Evolutionary conservation across 1,284 basidiomycete genomes (phyloP).

Genomic region (Marasmius fiardii): DNA sequence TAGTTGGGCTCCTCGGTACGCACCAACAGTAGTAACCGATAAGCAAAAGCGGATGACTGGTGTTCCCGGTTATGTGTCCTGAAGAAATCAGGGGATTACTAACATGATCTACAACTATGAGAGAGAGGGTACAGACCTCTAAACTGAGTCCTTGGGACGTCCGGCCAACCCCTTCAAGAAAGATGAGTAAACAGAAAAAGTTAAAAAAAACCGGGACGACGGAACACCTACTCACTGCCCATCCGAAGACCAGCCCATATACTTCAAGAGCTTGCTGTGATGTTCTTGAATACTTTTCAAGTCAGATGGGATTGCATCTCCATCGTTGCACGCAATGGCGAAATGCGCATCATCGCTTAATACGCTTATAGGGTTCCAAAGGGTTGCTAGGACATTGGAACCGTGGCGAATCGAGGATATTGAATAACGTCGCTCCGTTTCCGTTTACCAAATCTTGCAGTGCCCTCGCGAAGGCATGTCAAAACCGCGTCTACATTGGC

Average conservation of each 20-base stretch:
- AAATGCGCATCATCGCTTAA: not conserved
- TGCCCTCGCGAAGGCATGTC: slow-evolving; percentile 13
- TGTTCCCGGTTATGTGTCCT: slow-evolving; percentile 15
- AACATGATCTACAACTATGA: not conserved
- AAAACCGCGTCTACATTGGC: too few species aligned
- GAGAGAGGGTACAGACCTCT: slow-evolving; percentile 2
- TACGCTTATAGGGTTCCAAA: not conserved
- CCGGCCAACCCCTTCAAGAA: slow-evolving; percentile 18
- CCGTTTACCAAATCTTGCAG: slow-evolving; percentile 17
- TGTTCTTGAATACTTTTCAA: not conserved
- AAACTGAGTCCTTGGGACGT: slow-evolving; percentile 14
- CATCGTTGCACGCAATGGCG: slow-evolving; percentile 4
- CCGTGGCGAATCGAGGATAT: slow-evolving; percentile 1
- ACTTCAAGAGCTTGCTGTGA: not conserved
- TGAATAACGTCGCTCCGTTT: slow-evolving; percentile 14
- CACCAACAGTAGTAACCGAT: slow-evolving; percentile 15
- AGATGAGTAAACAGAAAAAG: too few species aligned
- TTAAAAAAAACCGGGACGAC: too few species aligned
- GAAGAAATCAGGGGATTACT: not conserved
- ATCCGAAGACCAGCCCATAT: slow-evolving; percentile 12
- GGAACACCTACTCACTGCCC: slow-evolving; percentile 3
- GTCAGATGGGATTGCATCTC: not conserved
- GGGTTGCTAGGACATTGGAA: slow-evolving; percentile 16
- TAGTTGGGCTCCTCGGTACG: not conserved
- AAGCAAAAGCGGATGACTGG: slow-evolving; percentile 11